phyloP scores from a whole-genome alignment of 1,284 basidiomycete genomes.

The Neotropicomus parvogracilis region DNA sequence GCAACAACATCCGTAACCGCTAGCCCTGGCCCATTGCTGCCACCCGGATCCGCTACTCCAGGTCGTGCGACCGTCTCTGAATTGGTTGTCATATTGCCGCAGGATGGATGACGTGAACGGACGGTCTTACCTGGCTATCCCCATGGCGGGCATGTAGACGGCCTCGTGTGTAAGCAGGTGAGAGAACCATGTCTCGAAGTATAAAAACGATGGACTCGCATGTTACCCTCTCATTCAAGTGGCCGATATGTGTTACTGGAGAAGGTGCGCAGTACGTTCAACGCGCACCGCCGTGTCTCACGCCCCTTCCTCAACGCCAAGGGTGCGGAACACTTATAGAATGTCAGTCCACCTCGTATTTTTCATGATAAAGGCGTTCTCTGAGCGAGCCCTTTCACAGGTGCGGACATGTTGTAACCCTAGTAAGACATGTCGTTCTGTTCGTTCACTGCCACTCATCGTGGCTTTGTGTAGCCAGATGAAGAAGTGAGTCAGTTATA shows the following conservation, averaged over 20 bases:
- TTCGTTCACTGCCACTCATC: constrained; percentile 10
- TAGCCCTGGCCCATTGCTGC: constrained; percentile 9
- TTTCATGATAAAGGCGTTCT: neutral
- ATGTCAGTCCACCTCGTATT: constrained; percentile 31
- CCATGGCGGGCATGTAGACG: constrained; percentile 25
- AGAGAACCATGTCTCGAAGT: constrained; percentile 25
- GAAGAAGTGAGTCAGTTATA: constrained; percentile 48
- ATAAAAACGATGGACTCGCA: constrained; percentile 27
- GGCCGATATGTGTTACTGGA: constrained; percentile 43
- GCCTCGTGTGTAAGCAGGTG: constrained; percentile 34
- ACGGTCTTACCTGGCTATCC: constrained; percentile 24
- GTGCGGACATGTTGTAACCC: constrained; percentile 55
- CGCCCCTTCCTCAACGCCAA: constrained; percentile 20
- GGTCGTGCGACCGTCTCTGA: constrained; percentile 30
- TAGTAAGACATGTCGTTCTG: constrained; percentile 40
- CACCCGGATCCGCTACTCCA: constrained; percentile 25
- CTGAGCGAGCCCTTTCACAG: constrained; percentile 33
- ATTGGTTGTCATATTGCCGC: constrained; percentile 28
- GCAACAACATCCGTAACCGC: constrained; percentile 17
- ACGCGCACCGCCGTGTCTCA: constrained; percentile 5
- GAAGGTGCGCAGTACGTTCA: constrained; percentile 29
- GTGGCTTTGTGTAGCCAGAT: constrained; percentile 45
- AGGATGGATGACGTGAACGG: constrained; percentile 32
- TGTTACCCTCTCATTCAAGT: constrained; percentile 17
- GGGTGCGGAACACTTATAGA: constrained; percentile 51